These are phyloP conservation scores for Candida sp. DNA, from an alignment of 1,139 yeast species.

Conservation along the genomic window DNA sequence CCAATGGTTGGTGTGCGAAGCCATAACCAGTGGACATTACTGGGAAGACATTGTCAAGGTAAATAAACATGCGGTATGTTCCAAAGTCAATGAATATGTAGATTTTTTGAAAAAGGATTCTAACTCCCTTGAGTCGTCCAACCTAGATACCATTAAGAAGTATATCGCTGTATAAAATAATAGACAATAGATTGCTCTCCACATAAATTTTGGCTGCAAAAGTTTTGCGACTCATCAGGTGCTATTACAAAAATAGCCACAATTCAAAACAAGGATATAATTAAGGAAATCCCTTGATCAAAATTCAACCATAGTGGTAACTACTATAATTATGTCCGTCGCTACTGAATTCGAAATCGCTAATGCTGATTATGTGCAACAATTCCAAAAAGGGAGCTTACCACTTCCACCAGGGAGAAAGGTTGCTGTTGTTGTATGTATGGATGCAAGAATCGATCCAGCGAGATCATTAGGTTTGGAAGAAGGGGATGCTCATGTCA, in stretches of 20 bases:
- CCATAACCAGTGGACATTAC: conserved; percentile 18
- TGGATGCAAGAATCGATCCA: conserved; percentile 46
- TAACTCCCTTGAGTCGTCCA: conserved; percentile 8
- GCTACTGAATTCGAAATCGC: conserved; percentile 22
- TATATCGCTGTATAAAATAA: not conserved
- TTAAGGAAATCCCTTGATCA: not conserved
- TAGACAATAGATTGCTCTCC: not conserved
- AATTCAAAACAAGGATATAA: not conserved
- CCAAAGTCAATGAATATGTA: conserved; percentile 20
- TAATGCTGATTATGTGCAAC: conserved; percentile 15
- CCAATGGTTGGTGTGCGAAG: conserved; percentile 34
- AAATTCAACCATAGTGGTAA: not conserved
- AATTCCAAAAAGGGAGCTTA: conserved; percentile 21
- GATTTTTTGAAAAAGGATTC: conserved; percentile 22
- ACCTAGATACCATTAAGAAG: conserved; percentile 2
- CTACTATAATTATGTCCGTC: conserved; percentile 17
- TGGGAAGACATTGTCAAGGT: conserved; percentile 19
- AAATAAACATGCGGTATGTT: conserved; percentile 22
- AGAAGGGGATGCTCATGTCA: conserved; percentile 45
- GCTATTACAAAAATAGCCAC: not conserved
- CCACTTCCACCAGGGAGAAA: conserved; percentile 35
- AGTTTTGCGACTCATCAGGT: not conserved
- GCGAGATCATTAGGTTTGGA: conserved; percentile 35
- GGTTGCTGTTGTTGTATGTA: conserved; percentile 36
- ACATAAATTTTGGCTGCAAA: not conserved